Evolutionary conservation across 768 basidiomycete genomes (phyloP).

Genomic region (Rhizopogon vesiculosus): DNA sequence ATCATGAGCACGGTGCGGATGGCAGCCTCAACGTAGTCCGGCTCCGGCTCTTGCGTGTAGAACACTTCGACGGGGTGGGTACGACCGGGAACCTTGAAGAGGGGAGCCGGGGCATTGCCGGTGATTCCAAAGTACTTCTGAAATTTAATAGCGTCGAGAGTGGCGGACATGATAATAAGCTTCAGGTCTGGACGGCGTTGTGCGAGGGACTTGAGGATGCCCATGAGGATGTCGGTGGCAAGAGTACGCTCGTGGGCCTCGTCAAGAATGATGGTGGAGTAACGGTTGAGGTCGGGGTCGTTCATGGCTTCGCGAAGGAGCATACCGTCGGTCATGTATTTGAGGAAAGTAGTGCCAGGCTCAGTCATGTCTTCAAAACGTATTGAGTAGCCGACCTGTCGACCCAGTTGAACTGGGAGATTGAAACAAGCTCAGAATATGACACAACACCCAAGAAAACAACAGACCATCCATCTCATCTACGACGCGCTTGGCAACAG

Average conservation of each 20-base stretch:
- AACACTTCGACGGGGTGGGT: slow-evolving; percentile 96
- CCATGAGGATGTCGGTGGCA: slow-evolving; percentile 98
- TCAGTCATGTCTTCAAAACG: slow-evolving; percentile 83
- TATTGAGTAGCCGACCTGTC: slow-evolving; percentile 96
- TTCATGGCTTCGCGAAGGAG: slow-evolving; percentile 98
- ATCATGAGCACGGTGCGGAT: slow-evolving; percentile 97
- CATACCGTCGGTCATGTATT: slow-evolving; percentile 99
- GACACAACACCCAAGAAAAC: not conserved
- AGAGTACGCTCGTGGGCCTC: slow-evolving; percentile 98
- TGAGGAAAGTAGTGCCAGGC: slow-evolving; percentile 94
- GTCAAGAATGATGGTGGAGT: slow-evolving; percentile 97
- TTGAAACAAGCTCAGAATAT: not conserved
- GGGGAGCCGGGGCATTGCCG: slow-evolving; percentile 46
- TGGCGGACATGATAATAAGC: slow-evolving; percentile 98
- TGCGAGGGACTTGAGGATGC: slow-evolving; percentile 82
- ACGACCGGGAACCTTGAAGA: slow-evolving; percentile 89
- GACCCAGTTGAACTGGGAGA: slow-evolving; percentile 76
- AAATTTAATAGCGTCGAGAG: slow-evolving; percentile 94
- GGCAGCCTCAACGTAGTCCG: slow-evolving; percentile 95
- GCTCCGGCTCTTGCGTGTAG: slow-evolving; percentile 88
- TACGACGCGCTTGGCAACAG: slow-evolving; percentile 95
- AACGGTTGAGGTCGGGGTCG: slow-evolving; percentile 81
- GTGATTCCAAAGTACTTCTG: slow-evolving; percentile 83
- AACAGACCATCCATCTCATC: slow-evolving; percentile 96
- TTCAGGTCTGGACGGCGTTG: slow-evolving; percentile 84